Percentiles rank a stretch among this genome's conserved stretches.
Conservation (phyloP, 257 asterid species). For the Euphrasia confusa region DNA sequence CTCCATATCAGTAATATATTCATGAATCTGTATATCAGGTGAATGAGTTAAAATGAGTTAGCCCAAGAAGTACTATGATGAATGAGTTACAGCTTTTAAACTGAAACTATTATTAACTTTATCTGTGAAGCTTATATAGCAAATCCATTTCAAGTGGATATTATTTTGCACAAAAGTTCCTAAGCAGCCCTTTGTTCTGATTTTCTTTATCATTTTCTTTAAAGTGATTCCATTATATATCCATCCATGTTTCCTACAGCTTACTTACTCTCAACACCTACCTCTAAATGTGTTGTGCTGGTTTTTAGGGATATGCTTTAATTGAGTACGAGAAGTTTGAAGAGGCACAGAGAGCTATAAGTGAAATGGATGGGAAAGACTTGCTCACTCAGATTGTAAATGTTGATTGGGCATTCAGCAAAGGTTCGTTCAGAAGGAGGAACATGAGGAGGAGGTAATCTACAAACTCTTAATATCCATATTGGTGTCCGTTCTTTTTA, state of each 20-base stretch:
- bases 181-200: neutral
- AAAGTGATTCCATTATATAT: constrained; percentile 3
- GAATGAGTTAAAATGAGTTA: neutral
- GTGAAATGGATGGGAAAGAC: constrained; percentile 64
- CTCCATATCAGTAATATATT: constrained; percentile 3
- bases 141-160: constrained; percentile 5
- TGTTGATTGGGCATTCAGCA: constrained; percentile 98
- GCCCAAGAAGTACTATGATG: constrained; percentile 7
- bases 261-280: neutral
- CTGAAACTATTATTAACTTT: constrained; percentile 2
- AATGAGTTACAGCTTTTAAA: neutral
- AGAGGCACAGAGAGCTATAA: constrained; percentile 78
- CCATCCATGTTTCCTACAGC: constrained; percentile 2
- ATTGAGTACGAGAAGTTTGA: constrained; percentile 73
- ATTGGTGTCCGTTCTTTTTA: neutral
- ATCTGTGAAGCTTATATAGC: neutral
- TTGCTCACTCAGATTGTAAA: constrained; percentile 57
- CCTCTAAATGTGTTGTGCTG: constrained; percentile 16
- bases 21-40: neutral
- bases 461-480: neutral
- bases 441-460: constrained; percentile 70
- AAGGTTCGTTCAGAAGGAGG: constrained; percentile 86
- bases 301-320: constrained; percentile 47
- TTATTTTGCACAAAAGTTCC: neutral
- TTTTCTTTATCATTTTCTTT: neutral